phyloP scores from a whole-genome alignment of 148 eudicot genomes.

The Rhododendron ovatum region DNA sequence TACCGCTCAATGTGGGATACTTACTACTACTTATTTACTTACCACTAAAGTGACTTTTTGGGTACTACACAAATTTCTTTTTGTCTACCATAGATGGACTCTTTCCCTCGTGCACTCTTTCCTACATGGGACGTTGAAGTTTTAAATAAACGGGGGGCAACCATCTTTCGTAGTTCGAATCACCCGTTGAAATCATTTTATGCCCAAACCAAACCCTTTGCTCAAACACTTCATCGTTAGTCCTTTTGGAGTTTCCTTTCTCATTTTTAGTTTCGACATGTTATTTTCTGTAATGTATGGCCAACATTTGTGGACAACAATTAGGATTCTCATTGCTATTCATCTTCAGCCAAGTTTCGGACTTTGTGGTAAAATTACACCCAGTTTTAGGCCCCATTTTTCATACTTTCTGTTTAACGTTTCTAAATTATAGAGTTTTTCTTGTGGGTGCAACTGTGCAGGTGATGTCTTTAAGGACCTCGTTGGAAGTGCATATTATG shows the following conservation, averaged over 20 bases:
- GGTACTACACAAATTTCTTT: too few relatives aligned
- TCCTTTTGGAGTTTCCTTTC: background rate
- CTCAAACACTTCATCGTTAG: background rate
- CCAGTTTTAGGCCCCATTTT: background rate
- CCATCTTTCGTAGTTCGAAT: background rate
- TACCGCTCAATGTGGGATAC: too few relatives aligned
- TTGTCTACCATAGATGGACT: too few relatives aligned
- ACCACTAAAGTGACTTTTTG: too few relatives aligned
- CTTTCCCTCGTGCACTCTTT: background rate
- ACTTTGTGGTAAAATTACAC: background rate
- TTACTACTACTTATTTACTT: too few relatives aligned
- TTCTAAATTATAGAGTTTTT: background rate
- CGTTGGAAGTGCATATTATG: slow-evolving; percentile 98
- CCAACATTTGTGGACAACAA: background rate
- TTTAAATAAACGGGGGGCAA: background rate
- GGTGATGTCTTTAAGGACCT: slow-evolving; percentile 87
- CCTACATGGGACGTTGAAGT: background rate
- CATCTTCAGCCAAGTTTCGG: background rate
- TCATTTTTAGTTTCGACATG: background rate
- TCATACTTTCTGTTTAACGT: background rate
- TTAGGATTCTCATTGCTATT: background rate
- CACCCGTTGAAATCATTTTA: background rate
- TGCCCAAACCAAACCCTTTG: background rate
- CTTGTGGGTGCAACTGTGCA: slow-evolving; percentile 27
- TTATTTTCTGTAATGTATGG: background rate